phyloP scores from a whole-genome alignment of 192 early-diverging fungal genomes.

The Funneliformis geosporum region DNA sequence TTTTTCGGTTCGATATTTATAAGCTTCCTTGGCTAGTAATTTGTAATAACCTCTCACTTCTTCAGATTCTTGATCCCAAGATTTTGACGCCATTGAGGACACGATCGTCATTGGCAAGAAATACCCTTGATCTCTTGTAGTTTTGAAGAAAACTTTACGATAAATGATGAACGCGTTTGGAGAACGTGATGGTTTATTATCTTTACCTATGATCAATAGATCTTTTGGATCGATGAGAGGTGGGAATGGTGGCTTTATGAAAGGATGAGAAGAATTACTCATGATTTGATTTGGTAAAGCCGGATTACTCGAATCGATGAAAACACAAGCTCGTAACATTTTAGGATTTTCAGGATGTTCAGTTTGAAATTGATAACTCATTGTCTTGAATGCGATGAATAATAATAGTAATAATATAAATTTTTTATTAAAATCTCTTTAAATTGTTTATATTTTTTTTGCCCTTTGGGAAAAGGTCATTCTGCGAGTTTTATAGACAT shows the following conservation, averaged over 20 bases:
- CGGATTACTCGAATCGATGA: conserved; percentile 6
- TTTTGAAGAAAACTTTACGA: background rate
- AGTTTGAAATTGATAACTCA: background rate
- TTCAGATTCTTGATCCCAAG: background rate
- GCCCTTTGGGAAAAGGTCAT: too few species aligned
- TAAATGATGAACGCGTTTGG: conserved; percentile 20
- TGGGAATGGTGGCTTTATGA: background rate
- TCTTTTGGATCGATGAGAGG: background rate
- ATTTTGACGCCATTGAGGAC: conserved; percentile 16
- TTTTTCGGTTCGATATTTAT: background rate
- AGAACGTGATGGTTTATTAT: background rate
- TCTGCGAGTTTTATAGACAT: too few species aligned
- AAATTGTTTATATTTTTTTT: too few species aligned
- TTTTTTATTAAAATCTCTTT: too few species aligned
- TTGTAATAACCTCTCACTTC: conserved; percentile 5
- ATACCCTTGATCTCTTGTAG: background rate
- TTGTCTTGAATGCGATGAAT: background rate
- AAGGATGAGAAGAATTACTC: background rate
- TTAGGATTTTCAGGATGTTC: background rate
- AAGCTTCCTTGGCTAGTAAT: conserved; percentile 9
- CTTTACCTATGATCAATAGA: background rate
- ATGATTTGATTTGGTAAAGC: conserved; percentile 8
- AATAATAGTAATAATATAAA: too few species aligned
- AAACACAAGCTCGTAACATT: background rate
- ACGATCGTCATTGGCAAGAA: conserved; percentile 9